These are phyloP conservation scores for Thinopyrum elongatum DNA, from an alignment of 176 grass and related monocot species.

Conservation along the genomic window DNA sequence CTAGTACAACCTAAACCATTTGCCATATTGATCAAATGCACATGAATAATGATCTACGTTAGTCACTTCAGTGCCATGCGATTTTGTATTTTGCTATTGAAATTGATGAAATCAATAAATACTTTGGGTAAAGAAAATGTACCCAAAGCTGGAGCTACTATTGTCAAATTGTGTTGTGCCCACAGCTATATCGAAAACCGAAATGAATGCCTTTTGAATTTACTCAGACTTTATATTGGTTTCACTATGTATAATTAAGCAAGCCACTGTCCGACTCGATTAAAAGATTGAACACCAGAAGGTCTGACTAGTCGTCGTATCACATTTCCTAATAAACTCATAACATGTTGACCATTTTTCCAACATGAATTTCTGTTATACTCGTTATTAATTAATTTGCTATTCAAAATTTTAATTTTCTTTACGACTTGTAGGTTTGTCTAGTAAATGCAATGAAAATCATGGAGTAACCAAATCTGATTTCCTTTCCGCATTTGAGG, in stretches of 20 bases:
- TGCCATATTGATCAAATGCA: background rate
- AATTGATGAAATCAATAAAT: slow-evolving; percentile 19
- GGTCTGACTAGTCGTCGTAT: background rate
- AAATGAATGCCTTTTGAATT: background rate
- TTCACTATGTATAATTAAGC: background rate
- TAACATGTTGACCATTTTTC: background rate
- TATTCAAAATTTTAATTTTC: slow-evolving; percentile 3
- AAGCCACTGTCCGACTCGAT: background rate
- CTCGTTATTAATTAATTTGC: background rate
- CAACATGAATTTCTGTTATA: slow-evolving; percentile 1
- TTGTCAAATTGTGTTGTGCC: background rate
- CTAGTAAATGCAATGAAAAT: slow-evolving; percentile 26
- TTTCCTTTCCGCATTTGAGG: slow-evolving; percentile 42
- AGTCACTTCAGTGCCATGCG: background rate
- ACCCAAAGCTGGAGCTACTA: background rate
- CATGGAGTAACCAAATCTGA: slow-evolving; percentile 38
- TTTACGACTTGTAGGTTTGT: slow-evolving; percentile 42
- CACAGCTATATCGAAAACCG: background rate
- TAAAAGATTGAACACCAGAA: background rate
- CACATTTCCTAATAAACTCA: background rate
- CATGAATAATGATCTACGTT: slow-evolving; percentile 24
- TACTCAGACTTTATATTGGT: background rate
- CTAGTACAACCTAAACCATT: background rate
- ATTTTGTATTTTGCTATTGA: background rate
- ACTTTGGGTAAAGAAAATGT: slow-evolving; percentile 5